Base-by-base conservation (phyloP, 495 filamentous ascomycete genomes). In the Amniculicola lignicola region DNA sequence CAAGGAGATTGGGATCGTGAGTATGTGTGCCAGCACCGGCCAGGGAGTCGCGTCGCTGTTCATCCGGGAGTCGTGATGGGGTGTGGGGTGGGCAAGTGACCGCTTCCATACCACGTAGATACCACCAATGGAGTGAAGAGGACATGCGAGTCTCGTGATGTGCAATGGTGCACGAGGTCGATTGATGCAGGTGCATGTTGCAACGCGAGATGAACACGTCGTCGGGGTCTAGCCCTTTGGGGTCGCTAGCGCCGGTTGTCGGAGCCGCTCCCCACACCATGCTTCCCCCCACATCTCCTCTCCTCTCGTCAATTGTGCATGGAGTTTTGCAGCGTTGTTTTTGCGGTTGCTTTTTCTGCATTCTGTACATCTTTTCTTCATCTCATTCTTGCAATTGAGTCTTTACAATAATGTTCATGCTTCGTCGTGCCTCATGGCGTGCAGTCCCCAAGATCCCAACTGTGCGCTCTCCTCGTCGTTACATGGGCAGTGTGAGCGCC, bases 401-500 rank as follows among this genome's bases (percentile, higher is more conserved):
- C 24, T 51, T 51, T 15, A 49, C n/a, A n/a, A 14, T 46, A 49
- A 61, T 61, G 58, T 61, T 61, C 37, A 35, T 56, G 11, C 51
- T 61, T 23, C 51, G 58, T 6, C 51, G 45, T 27, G 51, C 58
- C 31, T 16, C 55, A 9, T 14, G 16, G 33, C 38, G 55, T 6
- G 22, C 29, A 19, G 23, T 51, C 16, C 48, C 47, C 41, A 45
- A 44, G 40, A 23, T 56, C 15, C 14, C 51, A 16, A 11, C 23
- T 39, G 14, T 56, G 10, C 51, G 38, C 36, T n/a, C n/a, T n/a
- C 48, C 47, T 7, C 49, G 50, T 27, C 57, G 70, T 25, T 70
- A 69, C 6, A 18, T 61, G 2, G 58, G 58, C 12, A 56, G 58
- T 22, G 72, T 78, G 48, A 74, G 71, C 49, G 74, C 75, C 0